phyloP scores from a whole-genome alignment of 768 basidiomycete genomes.

The Mycena rebaudengoi region DNA sequence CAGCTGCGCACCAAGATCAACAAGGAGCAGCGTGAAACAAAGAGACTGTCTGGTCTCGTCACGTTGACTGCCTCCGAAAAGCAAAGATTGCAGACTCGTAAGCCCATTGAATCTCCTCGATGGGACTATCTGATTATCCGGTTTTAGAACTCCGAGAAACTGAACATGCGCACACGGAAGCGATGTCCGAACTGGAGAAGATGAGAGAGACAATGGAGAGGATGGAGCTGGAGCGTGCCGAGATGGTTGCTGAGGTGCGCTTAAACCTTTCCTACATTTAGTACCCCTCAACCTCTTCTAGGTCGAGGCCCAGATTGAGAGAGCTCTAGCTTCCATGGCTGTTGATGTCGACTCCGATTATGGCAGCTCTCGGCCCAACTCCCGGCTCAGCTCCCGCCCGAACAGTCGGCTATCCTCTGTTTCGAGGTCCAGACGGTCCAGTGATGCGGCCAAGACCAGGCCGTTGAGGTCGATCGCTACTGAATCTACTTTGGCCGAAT shows the following conservation, averaged over 20 bases:
- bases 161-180: slow-evolving; percentile 82
- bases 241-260: slow-evolving; percentile 83
- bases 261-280: not conserved
- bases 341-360: slow-evolving; percentile 85
- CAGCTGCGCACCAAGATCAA: slow-evolving; percentile 89
- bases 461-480: slow-evolving; percentile 78
- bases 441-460: slow-evolving; percentile 65
- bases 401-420: slow-evolving; percentile 69
- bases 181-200: slow-evolving; percentile 78
- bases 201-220: slow-evolving; percentile 88
- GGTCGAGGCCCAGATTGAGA: slow-evolving; percentile 90
- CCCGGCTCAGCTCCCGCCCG: slow-evolving; percentile 67
- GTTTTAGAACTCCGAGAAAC: slow-evolving; percentile 80
- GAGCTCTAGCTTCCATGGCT: slow-evolving; percentile 85
- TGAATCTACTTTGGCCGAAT: slow-evolving; percentile 82
- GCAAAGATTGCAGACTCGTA: slow-evolving; percentile 78
- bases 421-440: slow-evolving; percentile 66
- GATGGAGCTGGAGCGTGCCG: slow-evolving; percentile 88
- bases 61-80: slow-evolving; percentile 83
- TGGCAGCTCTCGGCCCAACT: slow-evolving; percentile 70
- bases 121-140: slow-evolving; percentile 7
- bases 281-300: not conserved
- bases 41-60: slow-evolving; percentile 81
- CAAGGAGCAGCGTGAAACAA: slow-evolving; percentile 90
- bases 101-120: slow-evolving; percentile 38